Base-by-base conservation (phyloP, 306 rosid genomes). In the Delonix regia region DNA sequence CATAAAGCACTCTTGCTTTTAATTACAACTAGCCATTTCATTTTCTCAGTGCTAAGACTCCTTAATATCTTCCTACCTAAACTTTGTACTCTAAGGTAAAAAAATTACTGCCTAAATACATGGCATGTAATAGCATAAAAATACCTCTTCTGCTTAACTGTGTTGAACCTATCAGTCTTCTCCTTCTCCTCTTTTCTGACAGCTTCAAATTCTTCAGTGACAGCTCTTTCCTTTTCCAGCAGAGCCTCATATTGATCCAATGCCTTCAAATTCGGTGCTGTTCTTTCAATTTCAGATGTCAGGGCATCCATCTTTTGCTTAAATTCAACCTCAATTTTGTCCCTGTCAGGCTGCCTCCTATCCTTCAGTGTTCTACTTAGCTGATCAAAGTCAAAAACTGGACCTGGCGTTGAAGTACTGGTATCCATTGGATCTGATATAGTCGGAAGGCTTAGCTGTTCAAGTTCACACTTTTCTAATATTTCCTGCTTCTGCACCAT, bases 211-310 rank as follows among this genome's bases (percentile, higher is more conserved):
- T 96, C 98, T 82, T 91, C 97, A 68, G 79, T 83, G 65, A 90
- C 84, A 80, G 81, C 87, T 86, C 89, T 91, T 88, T 93, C 99
- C 90, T 89, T 96, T 83, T 90, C 93, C 63, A 87, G 87, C 70
- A 96, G 84, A 80, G 93, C 93, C 71, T 96, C 99, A 76, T 96
- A 96, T 74, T 96, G 99, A 76, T 93, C 99, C 80, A 96, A 83
- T 76, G 99, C 98, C 88, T 93, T 96, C 92, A 96, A 83, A 89
- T 96, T 96, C 38, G 99, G 99, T 27, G 99, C 97, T 2, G 99
- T 96, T 90, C 89, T 91, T 61, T 96, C 98, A 21, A 93, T 96
- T 74, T 96, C 99, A 62, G 97, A 85, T 76, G 84, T 61, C 76
- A 93, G 61, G 77, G 92, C 80, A 78, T 90, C 97, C 82, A 86